Evolutionary conservation across 768 basidiomycete genomes (phyloP), one percentile per base, ranked within the genome.

Genomic region (Amanita molliuscula): DNA sequence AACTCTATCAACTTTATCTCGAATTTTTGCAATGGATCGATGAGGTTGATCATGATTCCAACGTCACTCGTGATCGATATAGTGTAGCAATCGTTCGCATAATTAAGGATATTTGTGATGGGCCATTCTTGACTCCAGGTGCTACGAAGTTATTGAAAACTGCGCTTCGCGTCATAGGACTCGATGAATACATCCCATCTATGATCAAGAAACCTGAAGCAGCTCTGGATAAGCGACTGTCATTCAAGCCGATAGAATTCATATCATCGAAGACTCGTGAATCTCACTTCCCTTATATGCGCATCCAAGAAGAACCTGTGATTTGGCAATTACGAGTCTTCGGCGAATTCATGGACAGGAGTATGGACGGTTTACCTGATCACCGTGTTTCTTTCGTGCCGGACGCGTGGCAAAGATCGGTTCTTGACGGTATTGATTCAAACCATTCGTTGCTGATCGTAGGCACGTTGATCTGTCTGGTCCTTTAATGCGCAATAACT

Each of bases 271-370:
- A 70, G 54, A 67, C 67, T 6, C 63, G 64, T 31, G 58, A 59
- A 6, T 63, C 72, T 0, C 44, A 69, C 7, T 60, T 79, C 53
- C 58, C 67, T 10, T 83, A 76, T 54, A 81, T 85, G 79, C 57
- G 51, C 1, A 74, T 83, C 49, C 64, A 55, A 1, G 81, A 83
- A 50, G 66, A 79, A 51, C 78, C 80, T 1, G 60, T 81, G 7
- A 62, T 67, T 10, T 87, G 84, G 81, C 84, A 86, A 58, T 65
- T 87, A 21, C 72, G 80, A n/a, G 61, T 75, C 9, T 84, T 84
- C 50, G 84, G 84, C 5, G 76, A 82, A 54, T 81, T 68, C 57
- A 82, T 87, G 84, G 82, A 84, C 56, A 68, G 84, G 31, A 79
- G 75, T 53, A 81, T 87, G 77, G 84, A 84, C 53, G 71, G 78